phyloP scores from a whole-genome alignment of 2,329 filamentous ascomycete species.

The Fusarium sp. region DNA sequence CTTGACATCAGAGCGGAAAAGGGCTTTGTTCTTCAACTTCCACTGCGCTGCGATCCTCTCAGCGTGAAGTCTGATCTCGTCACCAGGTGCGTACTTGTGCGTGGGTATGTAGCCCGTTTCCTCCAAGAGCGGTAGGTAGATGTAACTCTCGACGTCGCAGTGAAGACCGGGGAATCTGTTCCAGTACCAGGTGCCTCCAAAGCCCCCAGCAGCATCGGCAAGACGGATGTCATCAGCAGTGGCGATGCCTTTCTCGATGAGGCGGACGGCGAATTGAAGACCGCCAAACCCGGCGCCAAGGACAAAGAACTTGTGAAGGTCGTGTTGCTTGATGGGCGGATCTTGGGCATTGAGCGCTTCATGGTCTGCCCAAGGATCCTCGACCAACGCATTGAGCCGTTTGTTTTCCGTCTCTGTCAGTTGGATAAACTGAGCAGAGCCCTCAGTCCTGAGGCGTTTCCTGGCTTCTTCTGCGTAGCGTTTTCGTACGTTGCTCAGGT shows the following conservation, averaged over 20 bases:
- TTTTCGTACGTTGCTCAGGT: neutral
- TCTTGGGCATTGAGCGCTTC: neutral
- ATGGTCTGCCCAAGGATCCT: conserved; percentile 1
- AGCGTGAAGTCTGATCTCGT: neutral
- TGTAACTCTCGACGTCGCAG: conserved; percentile 15
- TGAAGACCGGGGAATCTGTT: conserved; percentile 16
- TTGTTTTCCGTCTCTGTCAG: neutral
- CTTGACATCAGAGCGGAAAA: conserved; percentile 3
- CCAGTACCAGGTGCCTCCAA: conserved; percentile 21
- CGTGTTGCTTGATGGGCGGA: neutral
- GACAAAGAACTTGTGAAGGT: neutral
- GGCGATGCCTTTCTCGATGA: neutral
- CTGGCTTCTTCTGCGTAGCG: neutral
- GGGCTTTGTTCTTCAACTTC: neutral
- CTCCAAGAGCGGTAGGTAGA: conserved; percentile 13
- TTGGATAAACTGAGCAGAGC: conserved; percentile 1
- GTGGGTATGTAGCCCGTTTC: conserved; percentile 1
- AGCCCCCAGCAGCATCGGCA: conserved; percentile 1
- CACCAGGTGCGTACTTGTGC: neutral
- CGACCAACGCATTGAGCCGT: neutral
- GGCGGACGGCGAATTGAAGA: neutral
- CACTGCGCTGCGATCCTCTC: neutral
- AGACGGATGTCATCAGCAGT: neutral
- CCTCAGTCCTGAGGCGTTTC: conserved; percentile 1
- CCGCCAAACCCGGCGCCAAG: neutral